These are phyloP conservation scores for Geotrichum citri-aurantii DNA, from an alignment of 1,139 yeast species.

Conservation along the genomic window DNA sequence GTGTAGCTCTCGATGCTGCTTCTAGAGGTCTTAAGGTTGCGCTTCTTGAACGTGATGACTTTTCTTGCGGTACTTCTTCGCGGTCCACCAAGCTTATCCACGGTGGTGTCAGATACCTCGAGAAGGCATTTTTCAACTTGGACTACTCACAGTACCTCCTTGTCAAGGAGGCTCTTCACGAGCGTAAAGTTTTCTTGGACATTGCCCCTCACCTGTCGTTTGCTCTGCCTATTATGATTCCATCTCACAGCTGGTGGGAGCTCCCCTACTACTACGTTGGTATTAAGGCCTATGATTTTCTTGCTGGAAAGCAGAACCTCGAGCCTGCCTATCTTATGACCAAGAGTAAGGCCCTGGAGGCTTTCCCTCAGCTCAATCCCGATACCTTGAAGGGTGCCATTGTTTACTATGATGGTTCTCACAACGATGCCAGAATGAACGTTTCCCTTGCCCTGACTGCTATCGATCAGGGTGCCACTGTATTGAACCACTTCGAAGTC, in stretches of 20 bases:
- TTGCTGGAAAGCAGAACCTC: conserved; percentile 86
- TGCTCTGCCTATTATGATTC: conserved; percentile 88
- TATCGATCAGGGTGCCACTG: conserved; percentile 81
- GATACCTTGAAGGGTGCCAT: conserved; percentile 80
- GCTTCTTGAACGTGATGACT: conserved; percentile 78
- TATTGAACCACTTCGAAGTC: conserved; percentile 80
- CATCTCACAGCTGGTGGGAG: conserved; percentile 95
- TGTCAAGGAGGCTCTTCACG: conserved; percentile 90
- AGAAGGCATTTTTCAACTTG: conserved; percentile 81
- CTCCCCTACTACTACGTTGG: conserved; percentile 92
- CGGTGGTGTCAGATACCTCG: conserved; percentile 94
- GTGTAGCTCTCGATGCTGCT: conserved; percentile 87
- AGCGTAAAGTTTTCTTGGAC: conserved; percentile 80
- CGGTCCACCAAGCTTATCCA: conserved; percentile 97
- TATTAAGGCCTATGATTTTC: conserved; percentile 85
- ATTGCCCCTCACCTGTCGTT: conserved; percentile 91
- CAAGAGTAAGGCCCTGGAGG: conserved; percentile 59
- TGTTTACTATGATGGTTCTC: conserved; percentile 92
- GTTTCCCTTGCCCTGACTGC: conserved; percentile 84
- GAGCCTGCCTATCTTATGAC: conserved; percentile 72
- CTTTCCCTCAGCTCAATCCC: conserved; percentile 84
- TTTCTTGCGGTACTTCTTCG: conserved; percentile 88
- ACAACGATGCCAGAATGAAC: conserved; percentile 90
- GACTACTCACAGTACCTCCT: conserved; percentile 88
- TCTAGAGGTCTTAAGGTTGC: conserved; percentile 89